Percentiles rank a stretch among this genome's conserved stretches.
phyloP scores from a whole-genome alignment of 2,329 filamentous ascomycete genomes.

The Blastomyces silverae region DNA sequence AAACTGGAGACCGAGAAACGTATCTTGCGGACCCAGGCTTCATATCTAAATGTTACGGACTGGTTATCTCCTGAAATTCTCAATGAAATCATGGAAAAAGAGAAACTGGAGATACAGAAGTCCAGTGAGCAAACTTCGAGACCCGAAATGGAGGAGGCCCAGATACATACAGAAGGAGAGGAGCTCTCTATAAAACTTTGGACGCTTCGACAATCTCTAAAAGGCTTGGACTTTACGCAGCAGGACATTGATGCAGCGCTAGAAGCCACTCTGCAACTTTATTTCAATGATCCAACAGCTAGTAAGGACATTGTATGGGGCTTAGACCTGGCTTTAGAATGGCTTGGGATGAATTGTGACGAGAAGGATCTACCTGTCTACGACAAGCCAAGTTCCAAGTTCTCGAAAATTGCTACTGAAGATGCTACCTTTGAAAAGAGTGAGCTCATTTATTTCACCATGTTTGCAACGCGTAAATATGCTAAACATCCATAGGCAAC shows the following conservation, averaged over 20 bases:
- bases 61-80: constrained; percentile 78
- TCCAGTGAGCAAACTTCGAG: constrained; percentile 29
- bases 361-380: constrained; percentile 66
- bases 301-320: constrained; percentile 70
- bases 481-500: constrained; percentile 19
- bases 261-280: constrained; percentile 60
- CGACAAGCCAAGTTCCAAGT: constrained; percentile 42
- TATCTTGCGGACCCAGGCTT: constrained; percentile 70
- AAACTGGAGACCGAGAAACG: constrained; percentile 81
- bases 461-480: constrained; percentile 12
- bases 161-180: constrained; percentile 57
- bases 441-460: background rate
- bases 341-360: constrained; percentile 72
- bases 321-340: constrained; percentile 79
- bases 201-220: constrained; percentile 70
- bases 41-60: constrained; percentile 62
- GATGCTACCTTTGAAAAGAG: background rate
- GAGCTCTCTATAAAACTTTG: constrained; percentile 73
- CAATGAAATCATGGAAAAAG: constrained; percentile 66
- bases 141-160: constrained; percentile 26
- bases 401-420: constrained; percentile 15
- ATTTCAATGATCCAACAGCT: constrained; percentile 51
- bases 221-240: constrained; percentile 60
- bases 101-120: constrained; percentile 37
- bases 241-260: constrained; percentile 58